Conservation (phyloP, 257 asterid genomes). For the Paulownia fortunei region DNA sequence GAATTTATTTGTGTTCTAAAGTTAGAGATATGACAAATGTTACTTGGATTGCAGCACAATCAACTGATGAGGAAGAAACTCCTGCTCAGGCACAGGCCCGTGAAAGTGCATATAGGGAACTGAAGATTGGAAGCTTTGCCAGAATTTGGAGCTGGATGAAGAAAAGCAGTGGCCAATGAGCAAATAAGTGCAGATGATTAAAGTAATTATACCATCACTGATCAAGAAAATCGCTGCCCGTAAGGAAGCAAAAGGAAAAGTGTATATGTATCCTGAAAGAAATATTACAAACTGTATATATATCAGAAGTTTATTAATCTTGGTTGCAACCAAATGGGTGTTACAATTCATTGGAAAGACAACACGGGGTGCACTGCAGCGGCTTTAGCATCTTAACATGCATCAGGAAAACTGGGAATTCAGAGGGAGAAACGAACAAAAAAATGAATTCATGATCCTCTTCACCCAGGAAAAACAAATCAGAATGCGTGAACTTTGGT, state of each 20-base stretch:
- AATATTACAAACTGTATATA: not conserved
- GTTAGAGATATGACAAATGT: constrained; percentile 17
- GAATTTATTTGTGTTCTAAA: not conserved
- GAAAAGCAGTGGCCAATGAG: constrained; percentile 34
- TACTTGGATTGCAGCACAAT: constrained; percentile 32
- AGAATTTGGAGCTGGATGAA: constrained; percentile 51
- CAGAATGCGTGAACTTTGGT: not conserved
- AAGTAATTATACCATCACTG: not conserved
- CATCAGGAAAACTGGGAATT: not conserved
- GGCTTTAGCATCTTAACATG: no score
- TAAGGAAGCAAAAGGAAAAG: not conserved
- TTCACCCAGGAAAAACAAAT: not conserved
- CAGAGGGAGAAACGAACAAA: not conserved
- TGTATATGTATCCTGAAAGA: not conserved
- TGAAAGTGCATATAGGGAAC: constrained; percentile 43
- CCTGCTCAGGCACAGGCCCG: constrained; percentile 57
- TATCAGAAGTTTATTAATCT: constrained; percentile 2
- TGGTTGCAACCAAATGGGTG: not conserved
- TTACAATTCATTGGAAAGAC: not conserved
- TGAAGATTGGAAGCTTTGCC: constrained; percentile 35
- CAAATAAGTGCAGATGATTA: not conserved
- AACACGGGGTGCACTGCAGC: not conserved
- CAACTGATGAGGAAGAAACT: constrained; percentile 41
- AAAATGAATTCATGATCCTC: not conserved
- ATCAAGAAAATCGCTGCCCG: not conserved